Evolutionary conservation across 23 red algal genomes (phyloP).

Genomic region (Pyropia yezoensis): DNA sequence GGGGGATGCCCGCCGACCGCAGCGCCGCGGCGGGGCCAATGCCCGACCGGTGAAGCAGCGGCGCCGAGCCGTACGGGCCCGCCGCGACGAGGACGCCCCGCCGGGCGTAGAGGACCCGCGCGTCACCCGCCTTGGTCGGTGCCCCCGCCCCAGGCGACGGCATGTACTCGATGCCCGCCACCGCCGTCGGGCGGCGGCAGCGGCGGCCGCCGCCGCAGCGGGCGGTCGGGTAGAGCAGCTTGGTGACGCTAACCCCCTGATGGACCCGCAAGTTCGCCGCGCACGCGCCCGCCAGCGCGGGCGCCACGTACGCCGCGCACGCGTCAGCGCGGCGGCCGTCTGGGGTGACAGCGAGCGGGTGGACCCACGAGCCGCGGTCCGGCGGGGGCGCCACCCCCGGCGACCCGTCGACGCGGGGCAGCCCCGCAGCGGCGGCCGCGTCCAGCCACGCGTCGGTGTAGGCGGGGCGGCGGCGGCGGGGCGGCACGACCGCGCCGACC

Average conservation of each 20-base stretch:
- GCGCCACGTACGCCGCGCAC: conserved; percentile 25
- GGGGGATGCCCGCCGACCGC: conserved; percentile 2
- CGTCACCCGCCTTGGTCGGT: neutral
- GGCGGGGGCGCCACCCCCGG: no score
- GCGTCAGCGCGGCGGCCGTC: conserved; percentile 28
- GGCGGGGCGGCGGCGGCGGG: no score
- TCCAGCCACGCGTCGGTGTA: no score
- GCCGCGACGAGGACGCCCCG: conserved; percentile 35
- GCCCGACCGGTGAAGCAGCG: conserved; percentile 58
- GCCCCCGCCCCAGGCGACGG: neutral
- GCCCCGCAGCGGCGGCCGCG: no score
- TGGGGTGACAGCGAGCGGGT: no score
- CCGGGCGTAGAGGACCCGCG: neutral
- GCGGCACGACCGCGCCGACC: no score
- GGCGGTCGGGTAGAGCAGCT: conserved; percentile 6
- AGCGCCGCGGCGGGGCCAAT: conserved; percentile 39
- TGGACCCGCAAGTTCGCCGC: conserved; percentile 16
- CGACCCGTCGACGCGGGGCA: no score
- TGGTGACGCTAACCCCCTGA: conserved; percentile 16
- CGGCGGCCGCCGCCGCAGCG: no score
- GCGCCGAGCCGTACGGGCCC: conserved; percentile 50
- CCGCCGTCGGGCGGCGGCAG: neutral
- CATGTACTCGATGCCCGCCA: conserved; percentile 11
- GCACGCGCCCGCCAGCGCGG: neutral
- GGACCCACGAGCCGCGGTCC: no score